Base-by-base conservation (phyloP, 2,329 filamentous ascomycete species). In the Cercospora beticola region DNA sequence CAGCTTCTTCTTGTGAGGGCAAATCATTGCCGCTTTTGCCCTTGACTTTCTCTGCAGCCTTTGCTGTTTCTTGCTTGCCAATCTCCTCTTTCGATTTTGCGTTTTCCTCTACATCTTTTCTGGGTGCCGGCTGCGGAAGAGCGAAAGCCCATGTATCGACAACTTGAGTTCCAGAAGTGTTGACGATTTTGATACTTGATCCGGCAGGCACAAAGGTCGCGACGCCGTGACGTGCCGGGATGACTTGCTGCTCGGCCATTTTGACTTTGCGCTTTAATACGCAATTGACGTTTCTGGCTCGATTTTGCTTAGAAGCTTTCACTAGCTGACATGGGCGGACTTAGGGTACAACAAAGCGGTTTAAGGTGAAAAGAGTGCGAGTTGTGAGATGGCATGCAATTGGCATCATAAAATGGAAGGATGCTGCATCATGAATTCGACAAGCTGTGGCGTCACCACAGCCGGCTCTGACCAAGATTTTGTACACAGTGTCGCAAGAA, bases 61-160 rank as follows among this genome's bases (percentile, higher is more conserved):
- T 71, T 5, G 69, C 65, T 7, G 69, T 68, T 31, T 69, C 66
- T 36, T 73, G 68, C 70, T 75, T 72, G 54, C 59, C 31, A 66
- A 69, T 69, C 30, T 72, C 66, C 46, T 72, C 70, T 59, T 72
- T 62, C 30, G 69, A 65, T 52, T 72, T 63, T 26, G 69, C 71
- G 31, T 73, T 65, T n/a, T 72, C 68, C 7, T 64, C 64, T 21
- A 64, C 66, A 36, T 69, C 65, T 14, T 75, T 73, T 64, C 73
- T 74, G 8, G 69, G 71, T 3, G 82, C 83, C 16, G 83, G 82
- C n/a, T 79, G 76, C 9, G 80, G 79, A 36, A 85, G 71, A 1
- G 81, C 81, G 71, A 85, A 84, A 0, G 82, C 83, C 83, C 83
- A 85, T 26, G 81, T 83, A 67, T 83, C 83, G 26, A 84, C 78